Evolutionary conservation across 306 rosid species (phyloP).

Genomic region (Quercus berberidifolia): DNA sequence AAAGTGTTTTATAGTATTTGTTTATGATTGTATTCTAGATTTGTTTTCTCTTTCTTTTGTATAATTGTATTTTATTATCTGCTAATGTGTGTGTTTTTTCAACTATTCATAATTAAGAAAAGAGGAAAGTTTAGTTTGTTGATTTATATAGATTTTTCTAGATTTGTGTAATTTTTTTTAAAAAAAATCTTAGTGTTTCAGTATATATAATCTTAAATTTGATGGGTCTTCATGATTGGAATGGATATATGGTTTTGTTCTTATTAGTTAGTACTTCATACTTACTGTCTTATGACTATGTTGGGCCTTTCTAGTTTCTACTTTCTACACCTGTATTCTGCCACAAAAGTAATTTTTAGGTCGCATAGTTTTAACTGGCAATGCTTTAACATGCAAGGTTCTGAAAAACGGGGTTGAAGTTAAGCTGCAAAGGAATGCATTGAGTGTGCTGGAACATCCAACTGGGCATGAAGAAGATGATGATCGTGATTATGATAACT

Average conservation of each 20-base stretch:
- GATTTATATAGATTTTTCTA: too few relatives aligned
- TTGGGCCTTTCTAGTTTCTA: not conserved
- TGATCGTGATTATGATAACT: conserved; percentile 44
- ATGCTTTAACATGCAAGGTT: conserved; percentile 34
- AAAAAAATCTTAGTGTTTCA: too few relatives aligned
- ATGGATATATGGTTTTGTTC: not conserved
- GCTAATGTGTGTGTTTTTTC: too few relatives aligned
- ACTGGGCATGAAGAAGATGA: conserved; percentile 51
- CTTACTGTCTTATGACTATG: not conserved
- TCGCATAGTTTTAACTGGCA: not conserved
- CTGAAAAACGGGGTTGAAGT: conserved; percentile 76
- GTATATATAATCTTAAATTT: not conserved
- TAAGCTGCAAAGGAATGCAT: conserved; percentile 69
- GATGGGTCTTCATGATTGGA: not conserved
- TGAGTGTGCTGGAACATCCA: conserved; percentile 75
- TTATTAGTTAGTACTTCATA: not conserved
- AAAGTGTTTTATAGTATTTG: too few relatives aligned
- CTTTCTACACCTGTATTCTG: not conserved
- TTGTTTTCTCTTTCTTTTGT: too few relatives aligned
- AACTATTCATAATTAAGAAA: too few relatives aligned
- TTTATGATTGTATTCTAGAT: too few relatives aligned
- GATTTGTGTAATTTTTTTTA: too few relatives aligned
- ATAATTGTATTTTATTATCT: too few relatives aligned
- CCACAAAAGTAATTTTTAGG: not conserved
- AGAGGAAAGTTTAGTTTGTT: too few relatives aligned